These are phyloP conservation scores for Citrullus colocynthis DNA, from an alignment of 306 rosid species.

Conservation along the genomic window DNA sequence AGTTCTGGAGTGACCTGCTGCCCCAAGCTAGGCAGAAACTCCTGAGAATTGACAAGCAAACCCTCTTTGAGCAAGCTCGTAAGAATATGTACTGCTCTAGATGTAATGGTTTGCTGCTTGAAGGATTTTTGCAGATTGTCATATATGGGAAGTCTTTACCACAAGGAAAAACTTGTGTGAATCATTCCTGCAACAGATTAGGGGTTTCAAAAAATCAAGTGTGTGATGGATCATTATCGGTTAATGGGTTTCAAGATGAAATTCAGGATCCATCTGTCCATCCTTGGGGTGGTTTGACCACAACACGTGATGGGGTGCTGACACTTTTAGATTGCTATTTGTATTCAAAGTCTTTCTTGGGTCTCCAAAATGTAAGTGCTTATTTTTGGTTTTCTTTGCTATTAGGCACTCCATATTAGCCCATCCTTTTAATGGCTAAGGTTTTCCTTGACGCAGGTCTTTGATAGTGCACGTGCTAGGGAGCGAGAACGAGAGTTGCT, in stretches of 20 bases:
- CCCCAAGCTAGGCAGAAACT: conserved; percentile 67
- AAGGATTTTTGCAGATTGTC: conserved; percentile 92
- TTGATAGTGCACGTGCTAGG: conserved; percentile 91
- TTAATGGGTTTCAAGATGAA: conserved; percentile 59
- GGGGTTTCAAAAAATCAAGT: conserved; percentile 41
- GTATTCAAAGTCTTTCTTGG: conserved; percentile 59
- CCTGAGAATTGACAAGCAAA: conserved; percentile 89
- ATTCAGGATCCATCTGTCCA: conserved; percentile 81
- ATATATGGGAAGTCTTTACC: conserved; percentile 88
- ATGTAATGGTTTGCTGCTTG: conserved; percentile 96
- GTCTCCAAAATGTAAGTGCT: conserved; percentile 69
- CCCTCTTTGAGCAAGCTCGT: conserved; percentile 96
- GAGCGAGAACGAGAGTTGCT: conserved; percentile 96
- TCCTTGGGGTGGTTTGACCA: conserved; percentile 98
- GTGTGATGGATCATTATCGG: conserved; percentile 30
- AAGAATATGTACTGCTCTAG: conserved; percentile 98
- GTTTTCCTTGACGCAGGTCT: conserved; percentile 49
- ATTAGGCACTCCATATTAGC: neutral
- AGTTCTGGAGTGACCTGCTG: conserved; percentile 87
- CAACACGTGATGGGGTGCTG: conserved; percentile 76
- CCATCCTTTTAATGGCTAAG: conserved; percentile 16
- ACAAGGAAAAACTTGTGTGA: conserved; percentile 46
- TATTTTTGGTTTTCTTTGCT: neutral
- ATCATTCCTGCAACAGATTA: conserved; percentile 33
- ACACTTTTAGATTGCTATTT: conserved; percentile 85